Evolutionary conservation across 345 rosid genomes (phyloP), one percentile per base, ranked within the genome.

Genomic region (Sisymbrium altissimum): DNA sequence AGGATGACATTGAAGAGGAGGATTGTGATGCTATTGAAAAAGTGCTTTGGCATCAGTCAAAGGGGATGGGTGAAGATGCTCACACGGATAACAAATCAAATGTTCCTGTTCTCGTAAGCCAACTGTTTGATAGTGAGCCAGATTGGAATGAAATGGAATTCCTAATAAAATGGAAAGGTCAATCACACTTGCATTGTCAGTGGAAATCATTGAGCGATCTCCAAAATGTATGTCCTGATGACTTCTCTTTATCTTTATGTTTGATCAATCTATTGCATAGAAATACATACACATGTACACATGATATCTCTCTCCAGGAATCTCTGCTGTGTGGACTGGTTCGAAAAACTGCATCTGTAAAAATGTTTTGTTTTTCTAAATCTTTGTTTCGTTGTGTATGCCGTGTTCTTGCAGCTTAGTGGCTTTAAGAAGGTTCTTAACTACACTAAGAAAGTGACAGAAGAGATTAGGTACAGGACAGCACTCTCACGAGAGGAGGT

Each of bases 111-210:
- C 73, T 96, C 54, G 65, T 85, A 50, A 86, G 88, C 83, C 86
- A 85, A 81, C 71, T 90, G 79, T 92, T 87, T 86, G 93, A 86
- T 80, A 79, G 83, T 68, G 90, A 83, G 69, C 86, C 89, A 48
- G 93, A 92, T 81, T 96, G 96, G 98, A 84, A 88, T 74, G 87
- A 89, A 39, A 86, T 90, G 83, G 99, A 92, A 79, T 92, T 92
- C 81, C 78, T 92, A 76, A 92, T 96, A 67, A 96, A 96, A 84
- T 96, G 98, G 99, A 96, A 96, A 80, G 98, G 98, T 81, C 98
- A 89, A 86, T 96, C 99, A 23, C 99, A 96, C 75, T 83, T 96
- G 81, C 99, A 96, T 68, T 96, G 97, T 75, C 96, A 87, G 81
- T 96, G 99, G 99, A 96, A 92, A 80, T 80, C 93, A 30, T 78